A percentile compares a stretch with the other conserved stretches of the same genome.
Conservation (phyloP, 2,329 filamentous ascomycete species). For the Sporothrix globosa region DNA sequence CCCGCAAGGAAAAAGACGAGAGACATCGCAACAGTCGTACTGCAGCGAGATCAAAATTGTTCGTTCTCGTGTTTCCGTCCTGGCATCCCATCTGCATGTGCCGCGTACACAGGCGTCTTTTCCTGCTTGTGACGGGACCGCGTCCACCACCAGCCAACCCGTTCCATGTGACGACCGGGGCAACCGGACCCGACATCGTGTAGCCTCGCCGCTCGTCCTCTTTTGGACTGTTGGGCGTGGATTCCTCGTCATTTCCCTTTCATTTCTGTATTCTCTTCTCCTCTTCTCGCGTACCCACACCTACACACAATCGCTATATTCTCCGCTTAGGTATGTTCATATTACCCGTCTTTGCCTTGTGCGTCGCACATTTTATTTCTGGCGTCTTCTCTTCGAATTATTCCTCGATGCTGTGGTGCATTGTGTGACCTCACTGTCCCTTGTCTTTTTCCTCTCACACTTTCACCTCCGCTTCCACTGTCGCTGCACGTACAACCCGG, state of each 20-base stretch:
- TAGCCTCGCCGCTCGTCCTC: slow-evolving; percentile 41
- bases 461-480: neutral
- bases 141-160: slow-evolving; percentile 35
- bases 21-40: slow-evolving; percentile 29
- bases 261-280: neutral
- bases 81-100: neutral
- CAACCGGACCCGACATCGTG: slow-evolving; percentile 40
- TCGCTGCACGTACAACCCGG: slow-evolving; percentile 14
- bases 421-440: neutral
- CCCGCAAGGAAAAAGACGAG: neutral
- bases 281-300: neutral
- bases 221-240: slow-evolving; percentile 22
- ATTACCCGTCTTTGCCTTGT: neutral
- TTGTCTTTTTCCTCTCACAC: neutral
- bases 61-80: neutral
- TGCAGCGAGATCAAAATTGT: neutral
- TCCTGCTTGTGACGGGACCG: slow-evolving; percentile 28
- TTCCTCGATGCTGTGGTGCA: neutral
- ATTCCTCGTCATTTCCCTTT: neutral
- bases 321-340: slow-evolving; percentile 24
- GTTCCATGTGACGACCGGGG: slow-evolving; percentile 47
- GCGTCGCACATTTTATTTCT: slow-evolving; percentile 11
- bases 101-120: slow-evolving; percentile 12
- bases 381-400: no score
- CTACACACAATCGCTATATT: neutral